Conservation (phyloP, 2,329 filamentous ascomycete species). For the Ophiocordyceps camponoti-rufipedis region DNA sequence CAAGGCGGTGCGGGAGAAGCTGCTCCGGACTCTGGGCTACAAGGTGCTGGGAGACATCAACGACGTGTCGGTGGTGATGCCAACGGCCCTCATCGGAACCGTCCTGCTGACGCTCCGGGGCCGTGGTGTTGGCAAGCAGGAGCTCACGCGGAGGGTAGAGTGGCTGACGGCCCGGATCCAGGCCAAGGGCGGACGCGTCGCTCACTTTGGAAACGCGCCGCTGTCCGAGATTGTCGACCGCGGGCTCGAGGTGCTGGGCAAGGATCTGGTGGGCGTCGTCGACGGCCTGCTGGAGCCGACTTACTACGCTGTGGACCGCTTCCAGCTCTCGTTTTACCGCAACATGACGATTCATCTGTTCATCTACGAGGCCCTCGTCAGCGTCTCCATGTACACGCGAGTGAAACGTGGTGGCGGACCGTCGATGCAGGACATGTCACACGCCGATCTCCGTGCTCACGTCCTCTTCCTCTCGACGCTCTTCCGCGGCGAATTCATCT, state of each 20-base stretch:
- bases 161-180: slow-evolving; percentile 74
- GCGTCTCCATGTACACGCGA: slow-evolving; percentile 72
- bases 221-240: slow-evolving; percentile 73
- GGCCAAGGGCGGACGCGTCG: slow-evolving; percentile 77
- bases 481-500: slow-evolving; percentile 95
- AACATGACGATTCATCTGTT: slow-evolving; percentile 99
- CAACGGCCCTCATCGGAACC: slow-evolving; percentile 86
- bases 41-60: slow-evolving; percentile 91
- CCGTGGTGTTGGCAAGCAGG: slow-evolving; percentile 73
- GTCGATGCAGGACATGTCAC: slow-evolving; percentile 59
- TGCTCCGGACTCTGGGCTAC: slow-evolving; percentile 78
- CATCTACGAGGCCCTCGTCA: slow-evolving; percentile 81
- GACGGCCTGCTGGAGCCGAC: slow-evolving; percentile 74
- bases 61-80: slow-evolving; percentile 92
- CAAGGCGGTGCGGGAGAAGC: slow-evolving; percentile 42
- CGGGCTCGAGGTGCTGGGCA: slow-evolving; percentile 79
- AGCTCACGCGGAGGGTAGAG: slow-evolving; percentile 71
- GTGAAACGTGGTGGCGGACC: slow-evolving; percentile 86
- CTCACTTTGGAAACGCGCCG: slow-evolving; percentile 72
- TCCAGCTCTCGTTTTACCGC: slow-evolving; percentile 93
- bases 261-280: slow-evolving; percentile 67
- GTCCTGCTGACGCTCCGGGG: slow-evolving; percentile 81
- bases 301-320: slow-evolving; percentile 86
- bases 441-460: slow-evolving; percentile 54
- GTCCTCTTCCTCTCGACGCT: slow-evolving; percentile 82